phyloP scores from a whole-genome alignment of 257 asterid genomes.

The Fraxinus quadrangulata region DNA sequence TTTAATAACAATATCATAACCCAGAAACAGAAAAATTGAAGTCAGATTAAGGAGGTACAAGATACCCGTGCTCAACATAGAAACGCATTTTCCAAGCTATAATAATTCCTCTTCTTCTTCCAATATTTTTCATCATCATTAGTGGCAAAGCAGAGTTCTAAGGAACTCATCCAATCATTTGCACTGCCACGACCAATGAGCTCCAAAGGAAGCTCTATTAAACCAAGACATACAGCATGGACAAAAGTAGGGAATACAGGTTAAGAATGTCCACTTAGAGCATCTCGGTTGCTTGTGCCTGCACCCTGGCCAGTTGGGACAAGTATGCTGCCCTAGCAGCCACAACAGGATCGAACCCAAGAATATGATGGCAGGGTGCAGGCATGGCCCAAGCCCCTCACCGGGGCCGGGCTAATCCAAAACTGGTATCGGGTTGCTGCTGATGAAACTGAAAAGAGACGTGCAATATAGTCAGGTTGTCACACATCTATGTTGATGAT shows the following conservation, averaged over 20 bases:
- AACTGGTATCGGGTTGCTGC: constrained; percentile 71
- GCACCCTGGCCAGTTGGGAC: constrained; percentile 69
- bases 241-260: constrained; percentile 21
- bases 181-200: constrained; percentile 43
- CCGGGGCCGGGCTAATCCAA: constrained; percentile 99
- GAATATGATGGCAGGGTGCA: constrained; percentile 64
- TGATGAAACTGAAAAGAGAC: constrained; percentile 59
- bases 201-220: constrained; percentile 43
- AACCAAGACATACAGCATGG: constrained; percentile 60
- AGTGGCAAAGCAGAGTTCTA: constrained; percentile 40
- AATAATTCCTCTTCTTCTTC: constrained; percentile 33
- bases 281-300: constrained; percentile 78
- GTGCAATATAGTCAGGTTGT: constrained; percentile 7
- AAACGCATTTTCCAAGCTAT: constrained; percentile 29
- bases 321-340: constrained; percentile 57
- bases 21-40: not conserved
- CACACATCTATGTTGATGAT: not conserved
- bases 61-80: constrained; percentile 40
- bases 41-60: constrained; percentile 7
- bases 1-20: not conserved
- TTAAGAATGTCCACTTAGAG: constrained; percentile 41
- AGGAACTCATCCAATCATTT: constrained; percentile 44
- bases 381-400: constrained; percentile 99
- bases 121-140: constrained; percentile 42
- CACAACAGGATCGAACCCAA: constrained; percentile 32